These are phyloP conservation scores for Ustilago xerochloae DNA, from an alignment of 1,284 basidiomycete species.

Conservation along the genomic window DNA sequence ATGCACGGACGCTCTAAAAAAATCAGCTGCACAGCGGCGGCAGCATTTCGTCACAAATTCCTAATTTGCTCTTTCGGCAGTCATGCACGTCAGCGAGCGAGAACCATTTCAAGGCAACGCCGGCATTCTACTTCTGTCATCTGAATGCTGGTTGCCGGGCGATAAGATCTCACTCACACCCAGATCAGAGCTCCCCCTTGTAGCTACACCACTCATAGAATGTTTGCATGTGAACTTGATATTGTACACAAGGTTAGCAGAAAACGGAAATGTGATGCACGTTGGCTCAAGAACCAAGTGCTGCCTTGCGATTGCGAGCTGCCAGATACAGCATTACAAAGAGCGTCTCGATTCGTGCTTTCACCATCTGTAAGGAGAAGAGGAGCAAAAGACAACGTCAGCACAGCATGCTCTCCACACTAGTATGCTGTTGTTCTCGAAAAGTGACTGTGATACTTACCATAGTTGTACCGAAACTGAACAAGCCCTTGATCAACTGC, in stretches of 20 bases:
- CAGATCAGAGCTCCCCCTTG: no score
- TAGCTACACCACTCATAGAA: no score
- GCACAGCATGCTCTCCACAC: neutral
- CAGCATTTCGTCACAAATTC: constrained; percentile 2
- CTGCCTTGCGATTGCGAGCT: constrained; percentile 15
- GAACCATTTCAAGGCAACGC: neutral
- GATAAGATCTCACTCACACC: neutral
- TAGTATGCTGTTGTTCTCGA: neutral
- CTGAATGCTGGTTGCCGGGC: no score
- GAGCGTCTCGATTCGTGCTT: constrained; percentile 54
- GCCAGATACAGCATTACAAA: constrained; percentile 50
- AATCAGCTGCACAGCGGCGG: neutral
- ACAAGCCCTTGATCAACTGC: constrained; percentile 59
- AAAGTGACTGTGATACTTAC: constrained; percentile 13
- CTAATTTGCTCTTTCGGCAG: neutral
- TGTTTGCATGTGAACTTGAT: no score
- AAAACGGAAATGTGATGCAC: neutral
- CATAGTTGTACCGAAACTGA: constrained; percentile 60
- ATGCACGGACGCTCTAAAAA: constrained; percentile 14
- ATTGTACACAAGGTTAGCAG: neutral
- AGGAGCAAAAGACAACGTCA: neutral
- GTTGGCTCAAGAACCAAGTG: constrained; percentile 16
- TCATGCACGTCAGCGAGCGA: constrained; percentile 3
- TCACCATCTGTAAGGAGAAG: constrained; percentile 45
- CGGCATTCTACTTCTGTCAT: neutral